These are phyloP conservation scores for Heterobasidion irregulare DNA, from an alignment of 1,284 basidiomycete species.

Conservation along the genomic window DNA sequence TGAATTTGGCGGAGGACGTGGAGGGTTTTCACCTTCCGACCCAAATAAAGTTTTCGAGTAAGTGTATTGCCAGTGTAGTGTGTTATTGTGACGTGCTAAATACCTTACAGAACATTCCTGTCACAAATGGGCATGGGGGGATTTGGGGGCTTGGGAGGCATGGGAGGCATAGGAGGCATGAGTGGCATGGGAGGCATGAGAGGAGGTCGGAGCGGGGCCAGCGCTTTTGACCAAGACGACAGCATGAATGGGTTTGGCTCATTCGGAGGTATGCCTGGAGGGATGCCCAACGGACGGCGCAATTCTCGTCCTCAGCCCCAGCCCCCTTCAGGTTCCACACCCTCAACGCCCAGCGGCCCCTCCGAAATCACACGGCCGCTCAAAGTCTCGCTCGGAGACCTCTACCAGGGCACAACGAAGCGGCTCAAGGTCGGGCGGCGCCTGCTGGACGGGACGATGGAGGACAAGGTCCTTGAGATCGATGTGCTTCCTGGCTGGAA, in stretches of 20 bases:
- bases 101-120: constrained; percentile 59
- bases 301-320: constrained; percentile 5
- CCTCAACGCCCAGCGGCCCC: constrained; percentile 26
- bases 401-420: constrained; percentile 87
- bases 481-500: constrained; percentile 84
- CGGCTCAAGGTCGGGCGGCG: constrained; percentile 84
- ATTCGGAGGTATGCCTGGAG: constrained; percentile 38
- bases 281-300: constrained; percentile 33
- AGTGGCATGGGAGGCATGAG: constrained; percentile 32
- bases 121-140: constrained; percentile 21
- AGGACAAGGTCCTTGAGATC: constrained; percentile 90
- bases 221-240: constrained; percentile 44
- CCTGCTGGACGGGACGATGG: constrained; percentile 62
- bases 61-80: constrained; percentile 19
- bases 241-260: constrained; percentile 33
- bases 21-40: constrained; percentile 70
- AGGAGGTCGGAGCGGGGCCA: constrained; percentile 27
- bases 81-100: constrained; percentile 13
- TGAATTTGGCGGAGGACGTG: constrained; percentile 24
- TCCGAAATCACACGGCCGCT: constrained; percentile 80
- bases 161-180: constrained; percentile 33
- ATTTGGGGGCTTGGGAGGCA: constrained; percentile 32
- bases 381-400: constrained; percentile 82
- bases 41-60: constrained; percentile 90
- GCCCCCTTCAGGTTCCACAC: constrained; percentile 11